These are phyloP conservation scores for Cyclotella atomus DNA, from an alignment of 108 stramenopile species.

Conservation along the genomic window DNA sequence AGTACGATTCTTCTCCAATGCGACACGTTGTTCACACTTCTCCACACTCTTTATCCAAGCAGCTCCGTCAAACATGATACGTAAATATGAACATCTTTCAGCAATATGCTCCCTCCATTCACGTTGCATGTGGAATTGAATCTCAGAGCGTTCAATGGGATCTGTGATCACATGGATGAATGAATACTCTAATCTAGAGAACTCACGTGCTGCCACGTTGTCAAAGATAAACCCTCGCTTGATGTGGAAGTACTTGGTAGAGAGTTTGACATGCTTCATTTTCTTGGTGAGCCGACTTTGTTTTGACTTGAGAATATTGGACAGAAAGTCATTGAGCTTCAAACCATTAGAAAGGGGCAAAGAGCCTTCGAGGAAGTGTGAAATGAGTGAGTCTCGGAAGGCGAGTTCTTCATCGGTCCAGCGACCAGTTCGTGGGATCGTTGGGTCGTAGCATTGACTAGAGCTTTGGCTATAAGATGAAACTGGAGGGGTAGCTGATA, in stretches of 20 bases:
- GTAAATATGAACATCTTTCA: conserved; percentile 54
- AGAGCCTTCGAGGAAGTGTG: conserved; percentile 65
- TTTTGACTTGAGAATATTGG: conserved; percentile 85
- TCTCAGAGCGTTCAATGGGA: conserved; percentile 76
- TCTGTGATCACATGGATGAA: conserved; percentile 69
- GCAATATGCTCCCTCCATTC: conserved; percentile 90
- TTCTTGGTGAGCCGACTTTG: conserved; percentile 91
- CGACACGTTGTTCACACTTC: conserved; percentile 74
- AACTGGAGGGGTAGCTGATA: neutral
- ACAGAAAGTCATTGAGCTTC: conserved; percentile 89
- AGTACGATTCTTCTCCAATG: conserved; percentile 72
- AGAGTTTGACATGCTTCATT: conserved; percentile 90
- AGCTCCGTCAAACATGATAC: conserved; percentile 71
- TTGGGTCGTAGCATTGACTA: conserved; percentile 39
- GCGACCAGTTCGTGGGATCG: conserved; percentile 71
- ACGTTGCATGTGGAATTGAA: conserved; percentile 85
- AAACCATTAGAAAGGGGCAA: conserved; percentile 74
- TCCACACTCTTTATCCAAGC: conserved; percentile 80
- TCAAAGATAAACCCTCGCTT: conserved; percentile 52
- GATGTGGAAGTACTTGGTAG: conserved; percentile 63
- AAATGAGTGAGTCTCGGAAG: conserved; percentile 79
- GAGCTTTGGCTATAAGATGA: conserved; percentile 6
- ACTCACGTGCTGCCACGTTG: conserved; percentile 55
- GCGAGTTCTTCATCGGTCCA: conserved; percentile 85
- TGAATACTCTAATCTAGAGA: conserved; percentile 67